Conservation (phyloP, 805 yeast genomes). For the Ogataea paradorogensis region DNA sequence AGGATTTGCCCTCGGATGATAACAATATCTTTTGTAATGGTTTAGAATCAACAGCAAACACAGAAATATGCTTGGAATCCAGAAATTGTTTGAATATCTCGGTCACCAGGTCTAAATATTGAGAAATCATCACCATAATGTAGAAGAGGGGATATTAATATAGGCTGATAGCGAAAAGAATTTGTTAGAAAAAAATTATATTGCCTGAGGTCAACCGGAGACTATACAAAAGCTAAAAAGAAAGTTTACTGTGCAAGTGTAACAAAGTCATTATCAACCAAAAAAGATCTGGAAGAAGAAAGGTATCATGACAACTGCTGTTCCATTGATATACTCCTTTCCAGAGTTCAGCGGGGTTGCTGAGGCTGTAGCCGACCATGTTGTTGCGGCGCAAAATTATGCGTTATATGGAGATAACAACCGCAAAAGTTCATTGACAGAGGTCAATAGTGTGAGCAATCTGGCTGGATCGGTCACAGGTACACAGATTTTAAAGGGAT, state of each 20-base stretch:
- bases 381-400: slow-evolving; percentile 80
- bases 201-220: slow-evolving; percentile 6
- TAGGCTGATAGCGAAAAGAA: slow-evolving; percentile 9
- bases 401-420: slow-evolving; percentile 43
- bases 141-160: not conserved
- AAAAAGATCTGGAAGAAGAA: not conserved
- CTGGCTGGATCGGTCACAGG: not conserved
- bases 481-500: slow-evolving; percentile 5
- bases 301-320: slow-evolving; percentile 76
- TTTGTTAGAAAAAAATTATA: slow-evolving; percentile 7
- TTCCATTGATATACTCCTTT: slow-evolving; percentile 89
- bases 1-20: slow-evolving; percentile 6
- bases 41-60: slow-evolving; percentile 3
- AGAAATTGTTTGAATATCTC: slow-evolving; percentile 1
- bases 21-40: not conserved
- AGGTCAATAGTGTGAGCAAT: slow-evolving; percentile 3
- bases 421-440: slow-evolving; percentile 17
- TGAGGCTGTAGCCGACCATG: slow-evolving; percentile 95
- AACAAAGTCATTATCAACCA: not conserved
- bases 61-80: not conserved
- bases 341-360: slow-evolving; percentile 89
- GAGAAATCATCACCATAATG: not conserved
- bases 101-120: slow-evolving; percentile 2
- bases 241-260: not conserved
- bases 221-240: slow-evolving; percentile 1